Evolutionary conservation across 2,329 filamentous ascomycete species (phyloP).

Genomic region (Pseudogymnoascus sp.): DNA sequence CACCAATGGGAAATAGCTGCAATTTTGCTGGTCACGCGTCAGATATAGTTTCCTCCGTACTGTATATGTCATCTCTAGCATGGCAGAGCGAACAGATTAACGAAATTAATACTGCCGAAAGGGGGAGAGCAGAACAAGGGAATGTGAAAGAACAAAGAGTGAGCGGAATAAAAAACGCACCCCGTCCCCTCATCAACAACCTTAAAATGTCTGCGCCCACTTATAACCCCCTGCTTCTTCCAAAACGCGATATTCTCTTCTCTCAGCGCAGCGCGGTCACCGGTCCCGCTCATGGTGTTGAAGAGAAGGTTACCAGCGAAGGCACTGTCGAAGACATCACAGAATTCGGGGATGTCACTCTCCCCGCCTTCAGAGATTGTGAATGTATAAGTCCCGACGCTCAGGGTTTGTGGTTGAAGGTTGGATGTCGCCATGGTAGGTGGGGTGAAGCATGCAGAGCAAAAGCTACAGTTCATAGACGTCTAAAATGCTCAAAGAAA

Average conservation of each 20-base stretch:
- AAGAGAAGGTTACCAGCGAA: conserved; percentile 15
- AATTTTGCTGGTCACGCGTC: conserved; percentile 18
- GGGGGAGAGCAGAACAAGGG: conserved; percentile 22
- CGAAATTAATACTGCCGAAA: too few relatives aligned
- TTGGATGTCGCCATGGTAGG: neutral
- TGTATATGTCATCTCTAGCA: neutral
- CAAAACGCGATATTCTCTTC: neutral
- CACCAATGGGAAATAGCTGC: conserved; percentile 31
- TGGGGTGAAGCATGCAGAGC: neutral
- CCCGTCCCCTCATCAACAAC: neutral
- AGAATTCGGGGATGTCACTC: neutral
- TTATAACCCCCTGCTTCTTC: neutral
- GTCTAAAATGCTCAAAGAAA: neutral
- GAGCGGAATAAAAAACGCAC: neutral
- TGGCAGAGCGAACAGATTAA: neutral
- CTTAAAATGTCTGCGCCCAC: neutral
- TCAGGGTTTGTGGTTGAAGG: neutral
- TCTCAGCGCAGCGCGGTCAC: neutral
- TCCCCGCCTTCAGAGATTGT: neutral
- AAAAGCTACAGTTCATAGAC: neutral
- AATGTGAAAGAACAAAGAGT: conserved; percentile 14
- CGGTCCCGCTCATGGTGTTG: neutral
- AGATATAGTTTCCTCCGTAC: neutral
- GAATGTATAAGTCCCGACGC: neutral
- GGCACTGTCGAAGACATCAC: neutral